Percentiles rank a stretch among this genome's conserved stretches.
Conservation (phyloP, 257 asterid genomes). For the Rauvolfia tetraphylla region DNA sequence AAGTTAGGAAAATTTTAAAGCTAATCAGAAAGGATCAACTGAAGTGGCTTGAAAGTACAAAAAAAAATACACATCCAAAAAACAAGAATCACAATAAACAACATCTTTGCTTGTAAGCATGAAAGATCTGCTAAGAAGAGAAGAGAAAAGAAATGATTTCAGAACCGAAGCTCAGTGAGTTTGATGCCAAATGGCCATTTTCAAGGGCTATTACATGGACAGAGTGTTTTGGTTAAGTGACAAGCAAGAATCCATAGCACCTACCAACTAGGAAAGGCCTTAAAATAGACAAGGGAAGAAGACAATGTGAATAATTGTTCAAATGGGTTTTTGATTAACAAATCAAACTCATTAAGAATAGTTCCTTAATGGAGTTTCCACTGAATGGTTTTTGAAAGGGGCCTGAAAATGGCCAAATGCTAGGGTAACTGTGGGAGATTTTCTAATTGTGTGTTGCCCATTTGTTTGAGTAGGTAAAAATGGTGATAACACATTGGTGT, state of each 20-base stretch:
- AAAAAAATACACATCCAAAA: not conserved
- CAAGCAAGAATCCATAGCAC: constrained; percentile 26
- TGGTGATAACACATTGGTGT: too few species aligned
- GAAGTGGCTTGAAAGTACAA: constrained; percentile 57
- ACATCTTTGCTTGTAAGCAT: constrained; percentile 59
- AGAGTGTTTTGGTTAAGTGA: not conserved
- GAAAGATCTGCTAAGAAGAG: constrained; percentile 14
- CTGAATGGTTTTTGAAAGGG: not conserved
- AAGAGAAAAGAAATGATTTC: not conserved
- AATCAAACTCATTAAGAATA: constrained; percentile 4
- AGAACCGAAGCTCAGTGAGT: not conserved
- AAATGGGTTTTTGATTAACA: constrained; percentile 22
- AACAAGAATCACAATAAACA: not conserved
- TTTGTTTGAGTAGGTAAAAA: too few species aligned
- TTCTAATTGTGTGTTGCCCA: too few species aligned
- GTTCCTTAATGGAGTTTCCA: constrained; percentile 26
- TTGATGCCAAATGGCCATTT: constrained; percentile 24
- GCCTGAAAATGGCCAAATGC: too few species aligned
- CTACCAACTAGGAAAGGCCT: constrained; percentile 26
- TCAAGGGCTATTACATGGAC: not conserved
- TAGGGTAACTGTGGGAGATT: too few species aligned
- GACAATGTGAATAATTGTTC: constrained; percentile 17
- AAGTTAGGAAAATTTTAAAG: constrained; percentile 3
- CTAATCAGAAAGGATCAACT: constrained; percentile 17
- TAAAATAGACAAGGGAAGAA: constrained; percentile 20